phyloP scores from a whole-genome alignment of 441 rosid species.

The Adansonia madagascariensis region DNA sequence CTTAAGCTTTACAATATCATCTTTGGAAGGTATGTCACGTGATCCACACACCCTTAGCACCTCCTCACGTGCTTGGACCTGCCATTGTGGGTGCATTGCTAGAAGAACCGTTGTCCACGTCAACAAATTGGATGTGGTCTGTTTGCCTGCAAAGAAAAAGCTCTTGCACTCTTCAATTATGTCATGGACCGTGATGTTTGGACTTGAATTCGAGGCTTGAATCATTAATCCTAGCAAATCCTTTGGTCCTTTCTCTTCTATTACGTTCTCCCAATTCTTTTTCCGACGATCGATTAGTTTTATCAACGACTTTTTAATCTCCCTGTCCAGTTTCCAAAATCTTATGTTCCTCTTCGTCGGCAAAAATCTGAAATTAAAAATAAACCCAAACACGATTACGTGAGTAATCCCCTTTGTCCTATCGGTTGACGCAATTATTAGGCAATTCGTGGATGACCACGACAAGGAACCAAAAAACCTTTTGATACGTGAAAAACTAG shows the following conservation, averaged over 20 bases:
- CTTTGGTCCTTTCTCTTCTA: conserved; percentile 42
- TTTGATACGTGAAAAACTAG: conserved; percentile 15
- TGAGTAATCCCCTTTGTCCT: neutral
- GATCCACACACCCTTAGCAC: conserved; percentile 86
- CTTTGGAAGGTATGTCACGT: conserved; percentile 88
- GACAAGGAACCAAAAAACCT: neutral
- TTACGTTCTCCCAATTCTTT: neutral
- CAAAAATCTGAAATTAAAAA: conserved; percentile 31
- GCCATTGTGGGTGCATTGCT: conserved; percentile 98
- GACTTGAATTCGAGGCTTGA: conserved; percentile 47
- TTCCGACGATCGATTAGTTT: conserved; percentile 62
- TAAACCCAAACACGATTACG: neutral
- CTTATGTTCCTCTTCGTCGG: conserved; percentile 74
- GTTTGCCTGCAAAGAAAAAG: conserved; percentile 98
- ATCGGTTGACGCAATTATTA: neutral
- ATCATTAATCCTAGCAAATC: conserved; percentile 91
- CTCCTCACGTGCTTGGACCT: conserved; percentile 98
- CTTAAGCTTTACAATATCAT: conserved; percentile 87
- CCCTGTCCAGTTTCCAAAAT: conserved; percentile 80
- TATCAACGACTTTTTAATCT: conserved; percentile 64
- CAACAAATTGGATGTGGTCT: conserved; percentile 95
- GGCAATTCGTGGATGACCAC: neutral
- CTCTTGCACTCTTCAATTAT: conserved; percentile 95
- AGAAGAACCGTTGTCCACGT: conserved; percentile 96
- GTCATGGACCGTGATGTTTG: conserved; percentile 63